phyloP scores from a whole-genome alignment of 805 yeast species.

The Lipomyces lipofer region DNA sequence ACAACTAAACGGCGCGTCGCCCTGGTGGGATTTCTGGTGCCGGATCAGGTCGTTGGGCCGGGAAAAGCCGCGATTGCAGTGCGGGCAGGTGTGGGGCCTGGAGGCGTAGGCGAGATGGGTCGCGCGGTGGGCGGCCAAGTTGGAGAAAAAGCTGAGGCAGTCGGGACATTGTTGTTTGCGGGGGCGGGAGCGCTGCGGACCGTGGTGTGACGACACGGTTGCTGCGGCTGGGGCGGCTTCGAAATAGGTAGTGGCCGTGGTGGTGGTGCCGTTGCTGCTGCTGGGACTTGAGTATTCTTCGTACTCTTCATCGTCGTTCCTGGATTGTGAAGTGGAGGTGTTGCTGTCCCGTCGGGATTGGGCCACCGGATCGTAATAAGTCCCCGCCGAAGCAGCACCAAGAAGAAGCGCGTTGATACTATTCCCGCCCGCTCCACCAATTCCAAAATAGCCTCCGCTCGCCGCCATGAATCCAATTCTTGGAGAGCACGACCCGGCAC shows the following conservation, averaged over 20 bases:
- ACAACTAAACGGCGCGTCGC: slow-evolving; percentile 75
- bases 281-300: slow-evolving; percentile 4
- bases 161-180: slow-evolving; percentile 72
- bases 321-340: slow-evolving; percentile 35
- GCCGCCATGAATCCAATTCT: too few species aligned
- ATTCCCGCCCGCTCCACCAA: too few species aligned
- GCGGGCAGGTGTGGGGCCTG: slow-evolving; percentile 75
- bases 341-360: slow-evolving; percentile 14
- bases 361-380: background rate
- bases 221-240: background rate
- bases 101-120: slow-evolving; percentile 71
- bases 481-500: too few species aligned
- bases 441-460: too few species aligned
- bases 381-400: slow-evolving; percentile 9
- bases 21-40: slow-evolving; percentile 83
- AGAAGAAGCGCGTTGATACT: slow-evolving; percentile 10
- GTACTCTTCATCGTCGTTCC: slow-evolving; percentile 13
- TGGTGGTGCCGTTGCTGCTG: background rate
- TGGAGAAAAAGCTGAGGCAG: slow-evolving; percentile 68
- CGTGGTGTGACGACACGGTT: background rate
- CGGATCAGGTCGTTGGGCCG: slow-evolving; percentile 83
- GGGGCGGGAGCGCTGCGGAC: slow-evolving; percentile 17
- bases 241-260: too few species aligned
- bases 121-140: slow-evolving; percentile 79
- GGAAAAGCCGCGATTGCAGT: slow-evolving; percentile 82